phyloP scores from a whole-genome alignment of 495 filamentous ascomycete species.

The Aspergillus heteromorphus region DNA sequence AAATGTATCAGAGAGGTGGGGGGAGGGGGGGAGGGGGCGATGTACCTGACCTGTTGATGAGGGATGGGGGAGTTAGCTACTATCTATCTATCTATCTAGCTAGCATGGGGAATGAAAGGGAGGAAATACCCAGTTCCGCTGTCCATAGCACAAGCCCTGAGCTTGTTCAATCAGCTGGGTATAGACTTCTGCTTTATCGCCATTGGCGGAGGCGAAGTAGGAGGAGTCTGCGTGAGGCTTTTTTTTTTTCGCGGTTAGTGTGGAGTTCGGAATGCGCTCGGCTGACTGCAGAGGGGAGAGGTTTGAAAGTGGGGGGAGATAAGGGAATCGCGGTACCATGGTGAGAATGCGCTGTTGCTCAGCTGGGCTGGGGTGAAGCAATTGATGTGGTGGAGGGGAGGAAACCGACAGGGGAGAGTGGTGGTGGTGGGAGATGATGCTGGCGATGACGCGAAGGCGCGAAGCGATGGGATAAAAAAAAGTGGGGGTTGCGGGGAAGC shows the following conservation, averaged over 20 bases:
- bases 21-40: background rate
- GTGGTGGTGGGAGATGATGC: background rate
- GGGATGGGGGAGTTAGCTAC: slow-evolving; percentile 8
- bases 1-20: slow-evolving; percentile 1
- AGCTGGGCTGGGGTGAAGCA: background rate
- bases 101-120: background rate
- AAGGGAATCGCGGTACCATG: background rate
- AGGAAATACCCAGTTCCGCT: slow-evolving; percentile 77
- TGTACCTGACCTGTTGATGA: slow-evolving; percentile 53
- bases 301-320: background rate
- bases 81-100: slow-evolving; percentile 5
- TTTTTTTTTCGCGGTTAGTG: no score
- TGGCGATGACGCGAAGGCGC: background rate
- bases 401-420: no score
- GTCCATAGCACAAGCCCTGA: slow-evolving; percentile 64
- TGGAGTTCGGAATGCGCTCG: background rate
- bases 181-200: slow-evolving; percentile 71
- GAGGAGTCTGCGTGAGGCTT: slow-evolving; percentile 90
- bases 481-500: background rate
- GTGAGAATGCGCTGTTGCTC: background rate
- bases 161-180: slow-evolving; percentile 67
- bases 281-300: no score
- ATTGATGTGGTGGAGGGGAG: background rate
- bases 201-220: slow-evolving; percentile 56
- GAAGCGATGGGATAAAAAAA: background rate